These are phyloP conservation scores for Punica granatum DNA, from an alignment of 345 rosid genomes.

Conservation along the genomic window DNA sequence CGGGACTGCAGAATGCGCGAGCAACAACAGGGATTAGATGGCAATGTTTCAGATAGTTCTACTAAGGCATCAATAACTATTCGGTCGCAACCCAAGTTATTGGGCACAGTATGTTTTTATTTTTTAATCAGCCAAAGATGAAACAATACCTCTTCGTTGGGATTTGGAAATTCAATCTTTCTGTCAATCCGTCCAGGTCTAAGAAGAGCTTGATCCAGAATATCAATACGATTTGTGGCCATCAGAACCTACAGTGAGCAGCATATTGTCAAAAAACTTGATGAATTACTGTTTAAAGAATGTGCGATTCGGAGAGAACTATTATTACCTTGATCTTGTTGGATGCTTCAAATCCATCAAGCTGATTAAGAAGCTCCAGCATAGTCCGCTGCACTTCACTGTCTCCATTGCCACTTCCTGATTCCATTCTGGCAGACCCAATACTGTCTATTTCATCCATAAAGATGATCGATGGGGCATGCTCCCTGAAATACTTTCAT, in stretches of 20 bases:
- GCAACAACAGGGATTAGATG: neutral
- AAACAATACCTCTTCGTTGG: slow-evolving; percentile 69
- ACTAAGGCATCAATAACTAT: neutral
- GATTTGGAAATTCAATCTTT: slow-evolving; percentile 97
- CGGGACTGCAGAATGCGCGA: slow-evolving; percentile 61
- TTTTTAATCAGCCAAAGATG: neutral
- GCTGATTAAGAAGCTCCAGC: no score
- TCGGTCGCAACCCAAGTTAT: neutral
- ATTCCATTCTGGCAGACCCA: slow-evolving; percentile 99
- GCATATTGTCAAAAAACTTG: neutral
- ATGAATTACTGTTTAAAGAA: neutral
- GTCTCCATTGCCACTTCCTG: slow-evolving; percentile 99
- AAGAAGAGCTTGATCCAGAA: slow-evolving; percentile 93
- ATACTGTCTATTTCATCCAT: slow-evolving; percentile 99
- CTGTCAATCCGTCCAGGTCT: slow-evolving; percentile 97
- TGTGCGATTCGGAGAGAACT: neutral
- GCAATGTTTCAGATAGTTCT: neutral
- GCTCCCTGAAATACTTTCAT: slow-evolving; percentile 53
- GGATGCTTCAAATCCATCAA: slow-evolving; percentile 96
- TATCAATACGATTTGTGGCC: slow-evolving; percentile 98
- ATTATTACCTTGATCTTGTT: slow-evolving; percentile 85
- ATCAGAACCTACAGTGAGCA: slow-evolving; percentile 57
- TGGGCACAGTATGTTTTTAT: neutral
- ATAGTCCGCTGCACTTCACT: slow-evolving; percentile 97
- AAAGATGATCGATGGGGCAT: slow-evolving; percentile 92